These are phyloP conservation scores for Neoboletus subvelutipes DNA, from an alignment of 768 basidiomycete species.

Conservation along the genomic window DNA sequence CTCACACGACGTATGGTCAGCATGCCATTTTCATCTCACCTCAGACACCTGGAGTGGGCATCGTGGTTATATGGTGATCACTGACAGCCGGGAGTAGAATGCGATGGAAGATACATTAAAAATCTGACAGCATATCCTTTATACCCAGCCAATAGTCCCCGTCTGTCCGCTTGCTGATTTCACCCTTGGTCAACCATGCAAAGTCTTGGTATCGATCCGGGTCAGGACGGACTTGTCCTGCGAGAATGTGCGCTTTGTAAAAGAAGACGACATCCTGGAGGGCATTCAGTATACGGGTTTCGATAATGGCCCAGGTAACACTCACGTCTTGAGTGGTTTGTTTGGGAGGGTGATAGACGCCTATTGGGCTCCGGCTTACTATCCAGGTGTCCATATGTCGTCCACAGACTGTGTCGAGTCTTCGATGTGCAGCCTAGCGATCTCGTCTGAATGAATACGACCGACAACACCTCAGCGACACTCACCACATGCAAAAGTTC, in stretches of 20 bases:
- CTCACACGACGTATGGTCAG: no score
- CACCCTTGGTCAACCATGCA: conserved; percentile 94
- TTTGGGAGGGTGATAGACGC: conserved; percentile 59
- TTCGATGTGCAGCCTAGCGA: conserved; percentile 67
- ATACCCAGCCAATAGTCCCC: conserved; percentile 71
- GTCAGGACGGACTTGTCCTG: conserved; percentile 73
- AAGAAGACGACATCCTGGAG: conserved; percentile 77
- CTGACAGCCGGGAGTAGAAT: neutral
- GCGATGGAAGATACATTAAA: conserved; percentile 21
- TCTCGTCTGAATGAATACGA: neutral
- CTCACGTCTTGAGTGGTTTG: conserved; percentile 39
- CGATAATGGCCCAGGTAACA: neutral
- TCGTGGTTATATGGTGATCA: neutral
- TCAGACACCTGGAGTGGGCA: neutral
- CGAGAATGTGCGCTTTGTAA: conserved; percentile 91
- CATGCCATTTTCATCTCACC: neutral
- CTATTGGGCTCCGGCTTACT: conserved; percentile 85
- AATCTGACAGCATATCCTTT: conserved; percentile 79
- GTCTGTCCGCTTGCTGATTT: conserved; percentile 72
- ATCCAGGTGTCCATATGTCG: conserved; percentile 90
- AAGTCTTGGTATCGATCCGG: conserved; percentile 63
- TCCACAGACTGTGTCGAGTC: conserved; percentile 72
- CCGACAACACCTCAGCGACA: neutral
- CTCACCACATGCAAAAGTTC: conserved; percentile 79
- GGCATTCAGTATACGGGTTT: conserved; percentile 2